Percentiles rank a stretch among this genome's conserved stretches.
Conservation (phyloP, 1,284 basidiomycete genomes). For the Xerocomus minutiporus region DNA sequence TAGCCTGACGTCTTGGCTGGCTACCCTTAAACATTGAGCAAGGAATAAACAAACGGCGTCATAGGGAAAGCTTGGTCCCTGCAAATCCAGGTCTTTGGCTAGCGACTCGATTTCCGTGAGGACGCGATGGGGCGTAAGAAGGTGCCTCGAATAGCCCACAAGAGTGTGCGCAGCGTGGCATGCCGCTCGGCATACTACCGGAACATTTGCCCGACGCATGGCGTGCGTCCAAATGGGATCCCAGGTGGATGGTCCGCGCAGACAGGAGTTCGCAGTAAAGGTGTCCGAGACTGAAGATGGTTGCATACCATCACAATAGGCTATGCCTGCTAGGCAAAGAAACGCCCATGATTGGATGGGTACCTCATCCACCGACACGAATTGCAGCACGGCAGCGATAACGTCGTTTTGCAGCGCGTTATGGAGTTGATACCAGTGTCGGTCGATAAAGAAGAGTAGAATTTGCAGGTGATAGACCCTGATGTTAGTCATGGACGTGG, state of each 20-base stretch:
- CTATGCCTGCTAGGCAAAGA: conserved; percentile 69
- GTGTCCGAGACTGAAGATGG: conserved; percentile 6
- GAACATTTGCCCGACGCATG: conserved; percentile 65
- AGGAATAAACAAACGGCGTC: conserved; percentile 87
- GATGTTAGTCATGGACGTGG: conserved; percentile 28
- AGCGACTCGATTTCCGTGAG: conserved; percentile 71
- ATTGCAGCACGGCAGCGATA: conserved; percentile 50
- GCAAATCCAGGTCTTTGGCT: conserved; percentile 76
- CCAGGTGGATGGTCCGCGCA: conserved; percentile 47
- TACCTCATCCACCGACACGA: conserved; percentile 63
- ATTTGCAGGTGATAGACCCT: conserved; percentile 66
- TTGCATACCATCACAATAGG: conserved; percentile 42
- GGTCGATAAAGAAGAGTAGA: conserved; percentile 79
- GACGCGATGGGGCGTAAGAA: conserved; percentile 54
- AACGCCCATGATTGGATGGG: conserved; percentile 78
- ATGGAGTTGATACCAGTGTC: conserved; percentile 65
- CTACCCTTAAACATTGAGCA: conserved; percentile 57
- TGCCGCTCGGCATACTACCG: conserved; percentile 71
- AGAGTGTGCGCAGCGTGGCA: conserved; percentile 69
- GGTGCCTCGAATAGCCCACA: conserved; percentile 38
- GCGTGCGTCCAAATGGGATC: conserved; percentile 78
- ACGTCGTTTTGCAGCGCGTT: conserved; percentile 53
- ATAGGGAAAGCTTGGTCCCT: conserved; percentile 78
- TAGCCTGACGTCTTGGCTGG: conserved; percentile 74
- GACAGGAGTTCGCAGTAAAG: background rate